Conservation (phyloP, 2,329 filamentous ascomycete genomes). For the Byssoonygena ceratinophila region DNA sequence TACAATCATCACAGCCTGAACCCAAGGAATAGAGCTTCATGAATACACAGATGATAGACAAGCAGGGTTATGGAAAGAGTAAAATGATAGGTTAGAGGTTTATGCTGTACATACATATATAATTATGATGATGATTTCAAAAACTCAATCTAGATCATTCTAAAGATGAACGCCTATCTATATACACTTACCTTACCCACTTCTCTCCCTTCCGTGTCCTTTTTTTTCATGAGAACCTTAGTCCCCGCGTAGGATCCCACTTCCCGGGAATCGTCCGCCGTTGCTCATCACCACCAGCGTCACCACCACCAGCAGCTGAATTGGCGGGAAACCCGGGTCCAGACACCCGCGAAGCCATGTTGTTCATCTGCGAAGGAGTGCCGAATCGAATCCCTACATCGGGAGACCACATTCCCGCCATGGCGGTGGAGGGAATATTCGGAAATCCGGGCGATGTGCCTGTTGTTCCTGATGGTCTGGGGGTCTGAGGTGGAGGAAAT, state of each 20-base stretch:
- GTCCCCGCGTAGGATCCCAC: conserved; percentile 51
- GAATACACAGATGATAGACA: too few species aligned
- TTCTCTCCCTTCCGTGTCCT: too few species aligned
- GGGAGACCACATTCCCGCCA: conserved; percentile 60
- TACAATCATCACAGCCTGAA: too few species aligned
- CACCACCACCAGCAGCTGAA: not conserved
- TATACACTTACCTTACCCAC: too few species aligned
- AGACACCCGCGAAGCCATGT: not conserved
- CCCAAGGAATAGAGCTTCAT: too few species aligned
- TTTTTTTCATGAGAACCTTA: conserved; percentile 47
- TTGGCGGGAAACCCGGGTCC: conserved; percentile 11
- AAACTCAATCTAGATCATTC: too few species aligned
- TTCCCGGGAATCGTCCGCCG: conserved; percentile 29
- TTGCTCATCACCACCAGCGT: not conserved
- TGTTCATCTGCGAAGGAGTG: conserved; percentile 27
- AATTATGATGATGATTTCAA: too few species aligned
- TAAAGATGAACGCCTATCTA: too few species aligned
- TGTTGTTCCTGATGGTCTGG: not conserved
- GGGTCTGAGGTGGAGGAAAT: conserved; percentile 11
- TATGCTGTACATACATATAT: too few species aligned
- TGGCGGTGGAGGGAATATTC: conserved; percentile 23
- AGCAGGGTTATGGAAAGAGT: too few species aligned
- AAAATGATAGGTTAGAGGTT: too few species aligned
- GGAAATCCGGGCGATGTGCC: conserved; percentile 6
- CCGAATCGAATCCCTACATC: conserved; percentile 72